Conservation (phyloP, 2,329 filamentous ascomycete species). For the Aspergillus brasiliensis region DNA sequence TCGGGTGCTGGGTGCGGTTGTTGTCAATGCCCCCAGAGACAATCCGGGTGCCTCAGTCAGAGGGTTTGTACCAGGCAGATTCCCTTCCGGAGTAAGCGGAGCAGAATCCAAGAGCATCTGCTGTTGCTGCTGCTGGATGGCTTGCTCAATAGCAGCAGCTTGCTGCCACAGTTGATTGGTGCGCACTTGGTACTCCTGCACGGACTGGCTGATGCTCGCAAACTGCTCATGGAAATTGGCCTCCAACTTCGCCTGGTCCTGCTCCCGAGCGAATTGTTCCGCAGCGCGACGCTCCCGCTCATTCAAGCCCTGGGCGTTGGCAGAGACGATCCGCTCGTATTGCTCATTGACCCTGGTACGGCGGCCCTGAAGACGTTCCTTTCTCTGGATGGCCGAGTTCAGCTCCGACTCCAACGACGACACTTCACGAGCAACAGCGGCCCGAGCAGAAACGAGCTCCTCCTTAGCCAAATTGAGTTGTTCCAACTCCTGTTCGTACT, state of each 20-base stretch:
- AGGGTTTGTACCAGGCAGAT: constrained; percentile 56
- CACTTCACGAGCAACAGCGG: constrained; percentile 55
- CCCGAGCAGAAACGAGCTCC: constrained; percentile 54
- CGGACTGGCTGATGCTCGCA: constrained; percentile 42
- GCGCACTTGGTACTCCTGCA: constrained; percentile 47
- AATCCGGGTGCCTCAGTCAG: constrained; percentile 32
- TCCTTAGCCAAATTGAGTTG: constrained; percentile 53
- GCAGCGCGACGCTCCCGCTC: constrained; percentile 55
- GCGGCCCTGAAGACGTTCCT: constrained; percentile 61
- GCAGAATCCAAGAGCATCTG: constrained; percentile 46
- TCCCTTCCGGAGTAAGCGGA: constrained; percentile 62
- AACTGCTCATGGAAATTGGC: constrained; percentile 47
- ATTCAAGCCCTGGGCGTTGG: constrained; percentile 60
- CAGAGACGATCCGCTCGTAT: constrained; percentile 60
- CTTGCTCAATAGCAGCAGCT: constrained; percentile 45
- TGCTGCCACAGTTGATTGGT: constrained; percentile 49
- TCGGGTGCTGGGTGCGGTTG: constrained; percentile 33
- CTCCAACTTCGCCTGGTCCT: constrained; percentile 49
- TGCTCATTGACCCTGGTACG: constrained; percentile 62
- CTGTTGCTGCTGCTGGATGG: constrained; percentile 49
- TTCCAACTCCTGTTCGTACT: constrained; percentile 58
- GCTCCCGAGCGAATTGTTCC: constrained; percentile 49
- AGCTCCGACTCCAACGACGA: constrained; percentile 57
- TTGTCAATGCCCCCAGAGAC: constrained; percentile 28
- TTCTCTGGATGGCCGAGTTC: constrained; percentile 54